Conservation (phyloP, 1,139 yeast species). For the Taphrina wiesneri region DNA sequence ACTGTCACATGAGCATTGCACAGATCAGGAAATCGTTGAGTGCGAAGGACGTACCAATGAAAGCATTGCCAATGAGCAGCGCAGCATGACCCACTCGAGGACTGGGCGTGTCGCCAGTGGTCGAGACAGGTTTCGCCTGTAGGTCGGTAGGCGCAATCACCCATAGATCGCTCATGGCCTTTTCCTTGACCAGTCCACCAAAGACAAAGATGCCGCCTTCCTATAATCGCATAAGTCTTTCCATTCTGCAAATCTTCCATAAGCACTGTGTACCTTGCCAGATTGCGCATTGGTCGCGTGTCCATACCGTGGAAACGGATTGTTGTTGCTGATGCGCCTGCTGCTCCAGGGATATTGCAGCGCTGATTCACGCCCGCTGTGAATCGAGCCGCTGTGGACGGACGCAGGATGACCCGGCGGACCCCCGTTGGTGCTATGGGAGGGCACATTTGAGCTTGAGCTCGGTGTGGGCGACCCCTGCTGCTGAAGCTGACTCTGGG, state of each 20-base stretch:
- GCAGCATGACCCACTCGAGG: conserved; percentile 97
- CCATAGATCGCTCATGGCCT: conserved; percentile 96
- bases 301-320: conserved; percentile 89
- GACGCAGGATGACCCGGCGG: not conserved
- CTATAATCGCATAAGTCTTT: conserved; percentile 38
- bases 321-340: conserved; percentile 13
- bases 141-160: conserved; percentile 48
- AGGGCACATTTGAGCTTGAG: not conserved
- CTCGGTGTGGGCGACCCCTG: conserved; percentile 10
- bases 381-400: not conserved
- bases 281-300: conserved; percentile 77
- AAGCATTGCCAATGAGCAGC: conserved; percentile 90
- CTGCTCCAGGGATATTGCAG: conserved; percentile 31
- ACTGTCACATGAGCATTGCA: conserved; percentile 45
- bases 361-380: not conserved
- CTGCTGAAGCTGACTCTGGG: not conserved
- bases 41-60: conserved; percentile 49
- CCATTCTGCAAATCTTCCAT: not conserved
- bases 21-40: too few relatives aligned
- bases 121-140: conserved; percentile 63
- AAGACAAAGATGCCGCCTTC: conserved; percentile 81
- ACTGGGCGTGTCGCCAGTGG: conserved; percentile 74
- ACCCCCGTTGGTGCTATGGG: not conserved
- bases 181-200: conserved; percentile 93
- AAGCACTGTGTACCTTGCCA: conserved; percentile 43